A percentile compares a stretch with the other conserved stretches of the same genome.
These are phyloP conservation scores for Rosa lucieae DNA, from an alignment of 306 rosid species.

Conservation along the genomic window DNA sequence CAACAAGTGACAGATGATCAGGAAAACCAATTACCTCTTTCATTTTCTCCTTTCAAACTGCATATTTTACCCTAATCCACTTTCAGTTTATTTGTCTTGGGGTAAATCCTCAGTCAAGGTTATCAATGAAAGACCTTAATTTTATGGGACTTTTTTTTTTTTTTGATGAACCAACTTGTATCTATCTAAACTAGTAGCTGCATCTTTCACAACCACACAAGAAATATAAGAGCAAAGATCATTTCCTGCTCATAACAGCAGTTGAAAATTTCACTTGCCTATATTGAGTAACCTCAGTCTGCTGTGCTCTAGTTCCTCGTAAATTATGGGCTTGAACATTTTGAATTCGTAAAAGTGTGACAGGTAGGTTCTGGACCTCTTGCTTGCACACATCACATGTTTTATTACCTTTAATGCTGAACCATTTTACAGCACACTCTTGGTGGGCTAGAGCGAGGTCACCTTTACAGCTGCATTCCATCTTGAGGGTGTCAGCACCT, in stretches of 20 bases:
- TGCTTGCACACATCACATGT: slow-evolving; percentile 85
- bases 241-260: background rate
- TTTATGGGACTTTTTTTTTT: background rate
- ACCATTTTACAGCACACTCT: slow-evolving; percentile 83
- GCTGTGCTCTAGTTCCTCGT: slow-evolving; percentile 39
- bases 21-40: background rate
- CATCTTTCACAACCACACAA: background rate
- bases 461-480: slow-evolving; percentile 92
- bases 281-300: slow-evolving; percentile 39
- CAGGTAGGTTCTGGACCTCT: slow-evolving; percentile 76
- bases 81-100: background rate
- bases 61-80: background rate
- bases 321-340: slow-evolving; percentile 24
- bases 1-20: background rate
- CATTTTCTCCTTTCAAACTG: background rate
- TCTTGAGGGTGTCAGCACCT: slow-evolving; percentile 62
- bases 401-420: slow-evolving; percentile 78
- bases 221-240: background rate
- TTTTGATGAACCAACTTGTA: background rate
- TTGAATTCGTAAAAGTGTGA: slow-evolving; percentile 62
- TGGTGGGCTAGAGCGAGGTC: slow-evolving; percentile 88
- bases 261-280: slow-evolving; percentile 50
- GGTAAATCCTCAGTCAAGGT: background rate
- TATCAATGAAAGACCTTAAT: background rate
- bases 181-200: background rate